Conservation (phyloP, 2,329 filamentous ascomycete genomes). For the Penicillium frequentans region DNA sequence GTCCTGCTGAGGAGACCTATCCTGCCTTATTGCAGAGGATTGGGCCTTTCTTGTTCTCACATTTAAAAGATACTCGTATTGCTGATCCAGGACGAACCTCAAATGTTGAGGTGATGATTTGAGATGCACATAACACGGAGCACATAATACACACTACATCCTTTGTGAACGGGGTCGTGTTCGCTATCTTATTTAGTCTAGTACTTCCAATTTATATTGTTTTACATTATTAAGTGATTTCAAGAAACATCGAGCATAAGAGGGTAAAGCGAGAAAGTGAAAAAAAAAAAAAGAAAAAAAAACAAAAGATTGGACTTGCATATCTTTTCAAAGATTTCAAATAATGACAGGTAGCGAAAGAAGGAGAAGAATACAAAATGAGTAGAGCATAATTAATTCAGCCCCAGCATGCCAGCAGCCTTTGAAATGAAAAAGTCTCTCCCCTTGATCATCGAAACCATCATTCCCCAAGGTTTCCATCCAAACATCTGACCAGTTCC, state of each 20-base stretch:
- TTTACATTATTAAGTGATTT: no score
- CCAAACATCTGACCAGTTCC: neutral
- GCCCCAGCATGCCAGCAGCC: neutral
- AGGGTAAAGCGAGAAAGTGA: neutral
- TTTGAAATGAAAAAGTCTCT: neutral
- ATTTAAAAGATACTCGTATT: neutral
- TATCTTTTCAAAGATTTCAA: neutral
- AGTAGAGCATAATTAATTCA: neutral
- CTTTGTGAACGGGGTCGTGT: neutral
- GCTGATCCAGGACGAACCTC: neutral
- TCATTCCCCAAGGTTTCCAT: neutral
- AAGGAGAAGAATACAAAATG: neutral
- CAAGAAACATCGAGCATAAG: neutral
- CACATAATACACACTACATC: neutral
- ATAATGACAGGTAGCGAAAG: neutral
- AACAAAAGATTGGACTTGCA: neutral
- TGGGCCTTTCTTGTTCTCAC: neutral
- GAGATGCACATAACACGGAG: neutral
- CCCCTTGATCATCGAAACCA: neutral
- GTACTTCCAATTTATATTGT: no score
- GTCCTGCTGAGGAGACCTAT: neutral
- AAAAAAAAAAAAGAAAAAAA: neutral
- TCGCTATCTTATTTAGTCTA: no score
- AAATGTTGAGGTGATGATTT: neutral
- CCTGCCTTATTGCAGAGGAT: neutral